Evolutionary conservation across 495 filamentous ascomycete genomes (phyloP), one percentile per base, ranked within the genome.

Genomic region (Aspergillus steynii): DNA sequence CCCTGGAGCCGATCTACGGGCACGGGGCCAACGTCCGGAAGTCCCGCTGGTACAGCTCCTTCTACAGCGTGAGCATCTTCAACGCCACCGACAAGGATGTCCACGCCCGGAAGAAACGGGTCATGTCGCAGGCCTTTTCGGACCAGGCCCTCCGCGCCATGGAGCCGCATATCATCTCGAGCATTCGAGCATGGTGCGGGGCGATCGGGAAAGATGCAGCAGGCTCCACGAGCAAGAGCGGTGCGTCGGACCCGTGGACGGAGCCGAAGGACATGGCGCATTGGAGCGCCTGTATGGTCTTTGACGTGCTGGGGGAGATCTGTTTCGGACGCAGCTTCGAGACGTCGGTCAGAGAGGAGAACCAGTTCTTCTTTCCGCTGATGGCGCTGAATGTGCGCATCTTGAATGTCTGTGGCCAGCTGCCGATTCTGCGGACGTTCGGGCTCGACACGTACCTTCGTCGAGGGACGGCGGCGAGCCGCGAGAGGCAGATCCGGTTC

Each of bases 1-100:
- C 31, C 31, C 9, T 34, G 31, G 31, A 34, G 9, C 31, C 31
- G 4, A 73, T 78, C 66, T 80, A 80, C 55, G 70, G 67, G 20
- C 66, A 68, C 55, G 61, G 61, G 0, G 54, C 60, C 0, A 68
- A 72, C 25, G 56, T 77, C 48, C 67, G 74, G 54, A 80, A 80
- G 59, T 69, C 69, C 1, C 47, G 63, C 6, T 67, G 62, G 47
- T 80, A 79, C 61, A 56, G 50, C 12, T 71, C 72, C 7, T 71
- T 76, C 69, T 71, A 3, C 69, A 69, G 20, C 71, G 68, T 3
- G 71, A 80, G 74, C 58, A 78, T 71, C 9, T 68, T 77, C 50
- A 80, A 70, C 42, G 49, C 56, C 7, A 71, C 74, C 46, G 68
- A 75, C 46, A 79, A 78, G 61, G 49, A 60, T 28, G 65, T 70